phyloP scores from a whole-genome alignment of 768 basidiomycete species.

The Boletus sensibilis region DNA sequence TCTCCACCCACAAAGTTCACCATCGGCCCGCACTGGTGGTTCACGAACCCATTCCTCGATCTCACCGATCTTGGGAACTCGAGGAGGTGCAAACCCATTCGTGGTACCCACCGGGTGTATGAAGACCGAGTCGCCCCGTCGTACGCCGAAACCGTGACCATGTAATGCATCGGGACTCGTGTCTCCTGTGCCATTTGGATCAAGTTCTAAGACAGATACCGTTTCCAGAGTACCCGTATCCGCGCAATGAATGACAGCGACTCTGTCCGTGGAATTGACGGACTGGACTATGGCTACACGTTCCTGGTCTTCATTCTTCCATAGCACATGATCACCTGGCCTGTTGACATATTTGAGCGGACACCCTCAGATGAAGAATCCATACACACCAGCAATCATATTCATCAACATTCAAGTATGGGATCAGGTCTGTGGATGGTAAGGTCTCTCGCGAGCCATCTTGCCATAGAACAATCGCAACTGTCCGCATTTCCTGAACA shows the following conservation, averaged over 20 bases:
- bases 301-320: conserved; percentile 70
- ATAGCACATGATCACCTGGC: conserved; percentile 90
- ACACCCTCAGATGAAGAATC: not conserved
- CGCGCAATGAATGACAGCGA: conserved; percentile 60
- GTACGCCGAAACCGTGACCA: conserved; percentile 71
- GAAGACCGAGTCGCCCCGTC: conserved; percentile 82
- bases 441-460: conserved; percentile 68
- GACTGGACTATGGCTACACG: conserved; percentile 75
- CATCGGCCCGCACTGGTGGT: conserved; percentile 44
- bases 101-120: conserved; percentile 66
- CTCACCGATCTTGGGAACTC: conserved; percentile 84
- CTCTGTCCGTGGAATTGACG: conserved; percentile 70
- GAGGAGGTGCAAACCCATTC: conserved; percentile 68
- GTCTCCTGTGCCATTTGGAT: conserved; percentile 73
- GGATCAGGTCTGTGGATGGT: conserved; percentile 65
- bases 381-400: conserved; percentile 79
- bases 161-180: conserved; percentile 41
- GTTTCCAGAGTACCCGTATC: conserved; percentile 57
- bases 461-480: conserved; percentile 81
- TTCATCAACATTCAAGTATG: conserved; percentile 86
- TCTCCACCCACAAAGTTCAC: conserved; percentile 66
- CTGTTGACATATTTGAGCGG: conserved; percentile 37
- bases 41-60: conserved; percentile 79
- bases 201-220: conserved; percentile 84
- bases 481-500: conserved; percentile 72